Percentiles rank a stretch among this genome's conserved stretches.
These are phyloP conservation scores for Ogataea trehaloabstinens DNA, from an alignment of 805 yeast genomes.

Conservation along the genomic window DNA sequence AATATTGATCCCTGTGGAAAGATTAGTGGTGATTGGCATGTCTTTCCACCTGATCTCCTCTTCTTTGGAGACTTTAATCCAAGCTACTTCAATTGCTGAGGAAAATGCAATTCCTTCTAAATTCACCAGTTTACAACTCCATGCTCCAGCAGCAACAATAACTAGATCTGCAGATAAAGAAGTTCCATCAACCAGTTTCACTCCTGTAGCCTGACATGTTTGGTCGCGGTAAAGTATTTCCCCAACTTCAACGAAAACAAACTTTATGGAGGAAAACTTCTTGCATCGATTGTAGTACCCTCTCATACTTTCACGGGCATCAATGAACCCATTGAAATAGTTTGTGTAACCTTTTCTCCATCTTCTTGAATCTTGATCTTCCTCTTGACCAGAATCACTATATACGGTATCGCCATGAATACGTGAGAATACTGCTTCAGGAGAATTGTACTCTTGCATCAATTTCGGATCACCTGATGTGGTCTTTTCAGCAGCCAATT, in stretches of 20 bases:
- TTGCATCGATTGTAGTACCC: slow-evolving; percentile 25
- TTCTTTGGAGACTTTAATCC: slow-evolving; percentile 23
- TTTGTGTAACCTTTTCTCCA: slow-evolving; percentile 27
- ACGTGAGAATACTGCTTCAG: slow-evolving; percentile 12
- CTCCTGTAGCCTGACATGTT: slow-evolving; percentile 16
- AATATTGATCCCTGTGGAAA: slow-evolving; percentile 27
- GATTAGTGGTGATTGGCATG: slow-evolving; percentile 28
- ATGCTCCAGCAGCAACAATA: slow-evolving; percentile 27
- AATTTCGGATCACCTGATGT: slow-evolving; percentile 11
- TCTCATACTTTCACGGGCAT: slow-evolving; percentile 22
- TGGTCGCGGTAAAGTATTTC: slow-evolving; percentile 10
- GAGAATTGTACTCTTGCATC: slow-evolving; percentile 10
- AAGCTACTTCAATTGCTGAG: slow-evolving; percentile 26
- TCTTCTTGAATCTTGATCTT: slow-evolving; percentile 5
- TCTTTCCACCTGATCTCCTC: slow-evolving; percentile 23
- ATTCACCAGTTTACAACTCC: slow-evolving; percentile 26
- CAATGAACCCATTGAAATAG: slow-evolving; percentile 24
- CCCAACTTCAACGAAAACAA: slow-evolving; percentile 21
- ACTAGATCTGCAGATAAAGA: slow-evolving; percentile 14
- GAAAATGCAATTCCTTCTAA: slow-evolving; percentile 16
- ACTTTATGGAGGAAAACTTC: slow-evolving; percentile 11
- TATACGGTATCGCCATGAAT: slow-evolving; percentile 7
- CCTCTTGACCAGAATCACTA: neutral
- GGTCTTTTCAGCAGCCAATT: slow-evolving; percentile 14
- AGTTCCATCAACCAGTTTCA: slow-evolving; percentile 15